Evolutionary conservation across 202 grass and related monocot species (phyloP), one percentile per base, ranked within the genome.

Genomic region (Bolboschoenoplectus hybrid): DNA sequence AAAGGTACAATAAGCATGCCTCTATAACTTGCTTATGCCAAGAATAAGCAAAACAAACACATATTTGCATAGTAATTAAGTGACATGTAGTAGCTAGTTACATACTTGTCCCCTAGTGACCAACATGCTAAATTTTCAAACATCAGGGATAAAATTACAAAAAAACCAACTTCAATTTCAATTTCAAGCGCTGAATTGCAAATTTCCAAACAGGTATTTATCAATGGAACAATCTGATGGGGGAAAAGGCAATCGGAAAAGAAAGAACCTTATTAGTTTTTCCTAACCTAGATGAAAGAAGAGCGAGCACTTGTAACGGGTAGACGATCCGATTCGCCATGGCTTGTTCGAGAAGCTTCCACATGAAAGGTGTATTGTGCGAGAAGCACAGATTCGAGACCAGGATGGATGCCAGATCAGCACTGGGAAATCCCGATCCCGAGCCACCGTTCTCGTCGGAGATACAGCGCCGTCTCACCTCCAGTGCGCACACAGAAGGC

Each of bases 341-440:
- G 69, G 92, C 91, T 76, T 97, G 91, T 63, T 92, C 89, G 1
- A 97, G 80, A 61, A 97, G 93, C 91, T 93, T 97, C 95, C 95
- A 97, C 16, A 97, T 85, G 14, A 86, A 91, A 66, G 95, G 87
- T 1, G 88, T 91, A 87, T 97, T 95, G 85, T 92, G 90, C 85
- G 88, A 84, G 83, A 95, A 95, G 86, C 95, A 97, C 62, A 95
- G 89, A 84, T 97, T 97, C 87, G 95, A 93, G 66, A 97, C 91
- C 81, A 97, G 87, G 71, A 97, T 87, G 52, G 49, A 83, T 3
- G 91, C 95, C 17, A 97, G 89, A 39, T 97, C 95, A 0, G 90
- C 81, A 88, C 74, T 95, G 36, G 95, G 91, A 16, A 93, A 50
- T 49, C 65, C 26, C 26, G 26, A 26, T 86, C 86, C 82, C 0